These are phyloP conservation scores for Pyrenochaeta sp. DNA, from an alignment of 2,329 filamentous ascomycete species.

Conservation along the genomic window DNA sequence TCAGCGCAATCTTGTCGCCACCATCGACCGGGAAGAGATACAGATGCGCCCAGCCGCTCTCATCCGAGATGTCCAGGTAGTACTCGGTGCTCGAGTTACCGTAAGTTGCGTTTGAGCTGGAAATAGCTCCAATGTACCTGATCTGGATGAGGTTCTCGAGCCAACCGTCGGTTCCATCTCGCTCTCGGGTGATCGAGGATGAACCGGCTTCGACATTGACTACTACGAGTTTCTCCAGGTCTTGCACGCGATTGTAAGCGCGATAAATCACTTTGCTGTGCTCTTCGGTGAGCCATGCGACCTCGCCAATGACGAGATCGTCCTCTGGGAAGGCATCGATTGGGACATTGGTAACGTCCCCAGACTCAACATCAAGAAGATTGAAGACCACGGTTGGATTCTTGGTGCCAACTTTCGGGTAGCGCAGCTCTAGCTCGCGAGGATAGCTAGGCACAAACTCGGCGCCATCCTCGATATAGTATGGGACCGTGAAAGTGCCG, in stretches of 20 bases:
- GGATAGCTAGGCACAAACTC: slow-evolving; percentile 68
- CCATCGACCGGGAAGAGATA: slow-evolving; percentile 69
- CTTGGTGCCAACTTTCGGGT: slow-evolving; percentile 73
- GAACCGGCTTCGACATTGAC: slow-evolving; percentile 62
- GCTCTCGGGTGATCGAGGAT: slow-evolving; percentile 62
- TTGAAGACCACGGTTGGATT: slow-evolving; percentile 72
- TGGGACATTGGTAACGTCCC: slow-evolving; percentile 56
- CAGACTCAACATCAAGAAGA: slow-evolving; percentile 62
- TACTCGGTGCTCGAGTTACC: slow-evolving; percentile 54
- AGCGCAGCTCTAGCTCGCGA: slow-evolving; percentile 68
- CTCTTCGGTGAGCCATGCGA: slow-evolving; percentile 70
- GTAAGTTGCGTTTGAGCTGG: slow-evolving; percentile 45
- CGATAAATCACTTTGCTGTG: slow-evolving; percentile 71
- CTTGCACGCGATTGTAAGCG: slow-evolving; percentile 74
- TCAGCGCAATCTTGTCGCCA: slow-evolving; percentile 65
- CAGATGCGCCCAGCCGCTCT: slow-evolving; percentile 71
- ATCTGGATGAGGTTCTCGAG: slow-evolving; percentile 68
- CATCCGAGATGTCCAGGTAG: slow-evolving; percentile 73
- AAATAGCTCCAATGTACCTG: slow-evolving; percentile 60
- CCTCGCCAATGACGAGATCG: slow-evolving; percentile 72
- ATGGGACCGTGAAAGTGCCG: slow-evolving; percentile 70
- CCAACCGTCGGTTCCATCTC: slow-evolving; percentile 69
- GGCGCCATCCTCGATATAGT: slow-evolving; percentile 68
- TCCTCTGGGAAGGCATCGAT: slow-evolving; percentile 67
- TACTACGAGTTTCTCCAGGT: slow-evolving; percentile 68